Conservation (phyloP, 2,329 filamentous ascomycete species). For the Botrytis paeoniae region DNA sequence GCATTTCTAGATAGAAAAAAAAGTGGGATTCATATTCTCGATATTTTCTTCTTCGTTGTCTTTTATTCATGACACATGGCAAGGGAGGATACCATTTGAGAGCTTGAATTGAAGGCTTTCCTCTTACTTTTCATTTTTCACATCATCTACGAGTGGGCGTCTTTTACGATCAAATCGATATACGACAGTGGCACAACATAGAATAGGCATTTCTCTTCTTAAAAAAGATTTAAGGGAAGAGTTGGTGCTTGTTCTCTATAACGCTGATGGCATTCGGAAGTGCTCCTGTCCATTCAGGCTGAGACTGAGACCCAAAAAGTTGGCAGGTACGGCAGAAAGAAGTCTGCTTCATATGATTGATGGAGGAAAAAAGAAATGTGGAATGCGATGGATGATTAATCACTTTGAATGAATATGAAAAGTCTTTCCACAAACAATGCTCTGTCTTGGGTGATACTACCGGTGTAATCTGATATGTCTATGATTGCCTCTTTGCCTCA, state of each 20-base stretch:
- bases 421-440: slow-evolving; percentile 12
- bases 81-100: slow-evolving; percentile 22
- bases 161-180: slow-evolving; percentile 20
- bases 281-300: slow-evolving; percentile 40
- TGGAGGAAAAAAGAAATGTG: slow-evolving; percentile 18
- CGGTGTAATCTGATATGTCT: neutral
- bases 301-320: slow-evolving; percentile 22
- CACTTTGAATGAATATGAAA: slow-evolving; percentile 15
- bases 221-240: slow-evolving; percentile 26
- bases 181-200: slow-evolving; percentile 19
- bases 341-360: slow-evolving; percentile 19
- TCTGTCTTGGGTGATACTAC: neutral
- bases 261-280: slow-evolving; percentile 40
- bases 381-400: slow-evolving; percentile 2
- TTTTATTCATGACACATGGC: slow-evolving; percentile 18
- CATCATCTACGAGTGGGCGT: slow-evolving; percentile 34
- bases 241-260: slow-evolving; percentile 27
- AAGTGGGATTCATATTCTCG: slow-evolving; percentile 31
- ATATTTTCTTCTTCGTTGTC: slow-evolving; percentile 24
- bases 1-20: slow-evolving; percentile 34
- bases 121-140: slow-evolving; percentile 26
- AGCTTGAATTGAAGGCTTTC: slow-evolving; percentile 24
- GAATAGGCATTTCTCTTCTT: slow-evolving; percentile 27
- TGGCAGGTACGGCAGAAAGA: slow-evolving; percentile 12
- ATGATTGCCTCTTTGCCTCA: neutral